These are phyloP conservation scores for Carpinus fangiana DNA, from an alignment of 306 rosid species.

Conservation along the genomic window DNA sequence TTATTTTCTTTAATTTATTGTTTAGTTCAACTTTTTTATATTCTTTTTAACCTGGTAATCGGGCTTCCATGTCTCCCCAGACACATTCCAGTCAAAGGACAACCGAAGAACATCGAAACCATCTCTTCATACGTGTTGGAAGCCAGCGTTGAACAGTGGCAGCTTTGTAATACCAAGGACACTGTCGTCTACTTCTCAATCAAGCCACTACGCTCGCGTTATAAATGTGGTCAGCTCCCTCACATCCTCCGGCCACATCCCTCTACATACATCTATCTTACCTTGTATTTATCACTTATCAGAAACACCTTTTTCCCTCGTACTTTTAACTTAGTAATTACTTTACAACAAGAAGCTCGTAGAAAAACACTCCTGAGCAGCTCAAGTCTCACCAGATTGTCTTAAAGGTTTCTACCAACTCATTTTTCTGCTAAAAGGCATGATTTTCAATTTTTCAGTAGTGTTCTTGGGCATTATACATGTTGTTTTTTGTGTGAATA, in stretches of 20 bases:
- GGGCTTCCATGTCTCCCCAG: conserved; percentile 17
- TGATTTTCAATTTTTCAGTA: not conserved
- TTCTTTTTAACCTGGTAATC: not conserved
- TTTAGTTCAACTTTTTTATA: not conserved
- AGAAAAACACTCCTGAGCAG: not conserved
- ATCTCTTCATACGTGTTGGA: not conserved
- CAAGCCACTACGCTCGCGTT: not conserved
- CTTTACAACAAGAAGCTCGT: not conserved
- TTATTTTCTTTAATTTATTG: no score
- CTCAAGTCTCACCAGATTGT: no score
- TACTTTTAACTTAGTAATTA: no score
- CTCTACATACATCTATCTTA: not conserved
- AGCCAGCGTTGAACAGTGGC: not conserved
- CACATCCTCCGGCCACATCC: not conserved
- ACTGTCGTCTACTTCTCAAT: not conserved
- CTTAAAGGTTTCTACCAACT: not conserved
- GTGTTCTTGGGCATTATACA: not conserved
- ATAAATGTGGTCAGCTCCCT: conserved; percentile 22
- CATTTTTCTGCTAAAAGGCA: not conserved
- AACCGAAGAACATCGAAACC: not conserved
- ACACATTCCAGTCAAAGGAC: conserved; percentile 4
- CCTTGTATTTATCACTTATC: not conserved
- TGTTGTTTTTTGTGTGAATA: not conserved
- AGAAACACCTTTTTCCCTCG: not conserved
- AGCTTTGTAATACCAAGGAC: not conserved